These are phyloP conservation scores for Fusarium hostae DNA, from an alignment of 2,329 filamentous ascomycete species.

Conservation along the genomic window DNA sequence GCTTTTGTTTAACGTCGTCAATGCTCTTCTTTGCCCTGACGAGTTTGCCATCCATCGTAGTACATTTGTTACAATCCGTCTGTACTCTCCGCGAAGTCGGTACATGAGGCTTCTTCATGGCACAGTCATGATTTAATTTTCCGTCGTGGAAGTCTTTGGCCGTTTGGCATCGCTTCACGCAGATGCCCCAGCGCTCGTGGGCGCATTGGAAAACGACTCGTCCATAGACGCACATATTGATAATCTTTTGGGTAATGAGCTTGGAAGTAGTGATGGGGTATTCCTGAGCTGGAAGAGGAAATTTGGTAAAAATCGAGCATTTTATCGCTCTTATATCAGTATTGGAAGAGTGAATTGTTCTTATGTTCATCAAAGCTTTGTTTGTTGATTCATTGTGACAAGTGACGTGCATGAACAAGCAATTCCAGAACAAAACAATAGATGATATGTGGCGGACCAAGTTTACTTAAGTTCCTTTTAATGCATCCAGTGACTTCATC, in stretches of 20 bases:
- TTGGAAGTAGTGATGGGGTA: neutral
- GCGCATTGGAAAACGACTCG: constrained; percentile 42
- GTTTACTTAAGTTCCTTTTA: neutral
- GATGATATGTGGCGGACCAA: neutral
- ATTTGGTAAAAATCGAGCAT: neutral
- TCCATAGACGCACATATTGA: constrained; percentile 46
- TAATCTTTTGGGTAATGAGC: neutral
- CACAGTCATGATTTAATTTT: constrained; percentile 31
- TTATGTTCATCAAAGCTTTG: neutral
- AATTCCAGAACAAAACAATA: neutral
- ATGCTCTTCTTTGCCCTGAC: constrained; percentile 26
- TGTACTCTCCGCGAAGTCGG: constrained; percentile 36
- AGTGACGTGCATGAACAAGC: constrained; percentile 11
- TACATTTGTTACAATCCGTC: constrained; percentile 41
- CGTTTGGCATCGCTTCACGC: constrained; percentile 37
- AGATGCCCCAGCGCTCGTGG: constrained; percentile 44
- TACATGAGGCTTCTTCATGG: constrained; percentile 33
- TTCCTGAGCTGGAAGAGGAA: neutral
- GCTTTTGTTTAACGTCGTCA: neutral
- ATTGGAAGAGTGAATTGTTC: neutral
- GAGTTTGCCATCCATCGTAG: constrained; percentile 32
- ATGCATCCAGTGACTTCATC: neutral
- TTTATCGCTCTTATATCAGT: constrained; percentile 11
- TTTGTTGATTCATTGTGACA: neutral
- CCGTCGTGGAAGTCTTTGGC: constrained; percentile 26